Evolutionary conservation across 371 early-diverging fungal species (phyloP), one percentile per base, ranked within the genome.

Genomic region (Apophysomyces elegans): DNA sequence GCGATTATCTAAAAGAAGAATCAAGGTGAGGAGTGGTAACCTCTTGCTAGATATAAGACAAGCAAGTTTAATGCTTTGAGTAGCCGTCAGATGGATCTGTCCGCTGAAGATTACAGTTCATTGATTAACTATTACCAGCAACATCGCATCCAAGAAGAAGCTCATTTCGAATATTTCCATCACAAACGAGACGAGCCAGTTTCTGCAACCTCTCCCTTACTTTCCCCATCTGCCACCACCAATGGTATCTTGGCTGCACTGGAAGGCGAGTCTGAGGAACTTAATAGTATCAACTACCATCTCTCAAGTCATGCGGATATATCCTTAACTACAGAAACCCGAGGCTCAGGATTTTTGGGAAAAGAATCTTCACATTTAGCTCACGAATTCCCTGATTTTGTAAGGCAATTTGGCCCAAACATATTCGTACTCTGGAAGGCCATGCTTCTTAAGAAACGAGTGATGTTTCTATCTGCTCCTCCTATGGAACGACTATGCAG

Each of bases 391-490:
- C 66, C 74, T 7, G 66, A 75, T 7, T 78, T 86, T 16, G 77
- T 85, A 7, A 64, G 76, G 8, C 43, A 60, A 5, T 68, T 86
- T 63, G 87, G 88, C 0, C 86, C 86, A 11, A 69, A 80, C 38
- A 64, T 87, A 61, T 87, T 84, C 75, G 63, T 77, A 1, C 61
- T 88, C 6, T 88, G 88, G 88, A 86, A 86, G 50, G 84, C 87
- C 1, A 83, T 82, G 14, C 59, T 88, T 37, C 56, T 83, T 56
- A 78, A 74, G 57, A 84, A 86, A 56, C 76, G 85, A 14, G 84
- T 88, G 38, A 64, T 88, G 71, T 77, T 86, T 8, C 69, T 81
- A 47, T 74, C 83, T 44, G 61, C 69, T 16, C 78, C 85, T 0
- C 86, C 85, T 14, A 74, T 88, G 64, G 80, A 83, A 65, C 50